A percentile compares a stretch with the other conserved stretches of the same genome.
Evolutionary conservation across 2,329 filamentous ascomycete species (phyloP).

Genomic region (Tolypocladium tropicale): DNA sequence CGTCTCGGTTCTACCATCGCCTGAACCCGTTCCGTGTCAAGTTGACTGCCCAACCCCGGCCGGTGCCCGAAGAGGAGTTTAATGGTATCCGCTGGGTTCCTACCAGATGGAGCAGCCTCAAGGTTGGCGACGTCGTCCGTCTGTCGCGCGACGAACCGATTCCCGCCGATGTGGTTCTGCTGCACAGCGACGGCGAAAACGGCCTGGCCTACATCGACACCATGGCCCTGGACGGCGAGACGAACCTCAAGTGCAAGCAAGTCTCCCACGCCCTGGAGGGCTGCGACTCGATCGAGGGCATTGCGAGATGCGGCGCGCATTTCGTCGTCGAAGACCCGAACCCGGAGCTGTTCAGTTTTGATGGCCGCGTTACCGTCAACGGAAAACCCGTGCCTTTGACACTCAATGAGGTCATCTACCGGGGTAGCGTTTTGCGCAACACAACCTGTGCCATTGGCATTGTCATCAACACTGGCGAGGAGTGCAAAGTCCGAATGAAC

Average conservation of each 20-base stretch:
- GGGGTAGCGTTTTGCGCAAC: constrained; percentile 77
- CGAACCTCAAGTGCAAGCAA: constrained; percentile 70
- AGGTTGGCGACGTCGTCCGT: constrained; percentile 38
- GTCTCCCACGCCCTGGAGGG: constrained; percentile 48
- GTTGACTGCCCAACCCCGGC: constrained; percentile 15
- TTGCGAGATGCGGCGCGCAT: constrained; percentile 46
- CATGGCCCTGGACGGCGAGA: constrained; percentile 77
- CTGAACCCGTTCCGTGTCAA: constrained; percentile 23
- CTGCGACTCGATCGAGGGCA: constrained; percentile 43
- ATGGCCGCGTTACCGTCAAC: constrained; percentile 53
- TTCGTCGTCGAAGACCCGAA: constrained; percentile 71
- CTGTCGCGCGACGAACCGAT: constrained; percentile 61
- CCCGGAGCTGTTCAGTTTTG: constrained; percentile 65
- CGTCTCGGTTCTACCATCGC: constrained; percentile 11
- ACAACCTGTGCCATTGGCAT: constrained; percentile 63
- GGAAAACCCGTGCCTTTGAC: constrained; percentile 59
- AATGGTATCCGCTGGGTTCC: constrained; percentile 39
- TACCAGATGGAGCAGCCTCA: constrained; percentile 33
- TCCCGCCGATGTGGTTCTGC: constrained; percentile 72
- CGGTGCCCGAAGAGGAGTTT: constrained; percentile 50
- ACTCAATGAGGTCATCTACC: constrained; percentile 72
- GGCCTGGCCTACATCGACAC: constrained; percentile 76
- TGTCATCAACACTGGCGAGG: constrained; percentile 82
- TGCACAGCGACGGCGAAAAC: constrained; percentile 69
- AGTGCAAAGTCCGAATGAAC: constrained; percentile 90